Evolutionary conservation across 495 filamentous ascomycete genomes (phyloP), one percentile per base, ranked within the genome.

Genomic region (Rhypophila decipiens): DNA sequence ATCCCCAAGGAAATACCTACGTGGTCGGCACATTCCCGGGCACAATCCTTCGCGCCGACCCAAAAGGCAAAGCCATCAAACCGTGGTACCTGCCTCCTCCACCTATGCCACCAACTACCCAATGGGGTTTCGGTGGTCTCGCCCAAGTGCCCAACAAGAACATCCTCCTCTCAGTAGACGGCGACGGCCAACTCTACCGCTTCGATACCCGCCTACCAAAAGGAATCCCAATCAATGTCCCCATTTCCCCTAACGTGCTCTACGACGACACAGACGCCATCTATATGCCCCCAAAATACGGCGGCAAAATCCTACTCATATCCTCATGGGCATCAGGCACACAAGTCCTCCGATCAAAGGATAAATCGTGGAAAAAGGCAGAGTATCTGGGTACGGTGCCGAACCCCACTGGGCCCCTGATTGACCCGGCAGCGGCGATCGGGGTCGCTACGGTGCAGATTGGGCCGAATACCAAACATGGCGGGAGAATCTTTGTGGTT

Each of bases 251-350:
- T 0, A 24, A 52, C 11, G 50, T 46, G n/a, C 19, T 52, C 19
- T 53, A 53, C 23, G 19, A 41, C 21, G 50, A 58, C 24, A 46
- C 47, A 11, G 68, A 69, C 38, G 66, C 63, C 18, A 56, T 69
- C 4, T 65, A 65, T 24, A 48, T 68, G 33, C 66, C 66, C 21
- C 53, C 59, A 1, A 65, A 56, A 47, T 71, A 66, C 39, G 45
- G 47, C 5, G 63, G 64, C 11, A 61, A 35, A 0, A 66, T 69
- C 5, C 42, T 68, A 34, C 51, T 71, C 19, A 56, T 68, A 0
- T 46, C 56, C 0, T 42, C 29, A 22, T 49, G 62, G 33, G 44
- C 50, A 0, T 15, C 19, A 7, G 66, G 68, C 1, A 49, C 66
- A 15, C 58, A 56, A 39, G 68, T 71, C 42, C 52, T 69, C 5